Percentiles rank a stretch among this genome's conserved stretches.
Evolutionary conservation across 2,329 filamentous ascomycete species (phyloP).

Genomic region (Celoporthe dispersa): DNA sequence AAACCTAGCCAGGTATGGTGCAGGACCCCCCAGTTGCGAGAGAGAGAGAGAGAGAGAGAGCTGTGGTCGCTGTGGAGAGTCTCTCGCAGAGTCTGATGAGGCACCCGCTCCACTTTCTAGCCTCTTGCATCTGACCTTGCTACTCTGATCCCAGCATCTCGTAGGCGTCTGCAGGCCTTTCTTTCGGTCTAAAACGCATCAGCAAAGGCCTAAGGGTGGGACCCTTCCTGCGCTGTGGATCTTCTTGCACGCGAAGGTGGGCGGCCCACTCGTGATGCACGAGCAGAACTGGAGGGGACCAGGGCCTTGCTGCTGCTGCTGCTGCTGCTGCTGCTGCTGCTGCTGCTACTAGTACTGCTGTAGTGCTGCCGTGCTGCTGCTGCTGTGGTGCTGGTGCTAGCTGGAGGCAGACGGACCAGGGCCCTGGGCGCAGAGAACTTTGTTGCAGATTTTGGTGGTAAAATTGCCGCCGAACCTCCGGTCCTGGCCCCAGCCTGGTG

Average conservation of each 20-base stretch:
- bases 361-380: not conserved
- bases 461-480: conserved; percentile 17
- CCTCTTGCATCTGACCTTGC: conserved; percentile 26
- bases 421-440: not conserved
- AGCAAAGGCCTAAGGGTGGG: conserved; percentile 25
- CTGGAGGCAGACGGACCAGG: not conserved
- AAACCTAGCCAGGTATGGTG: conserved; percentile 15
- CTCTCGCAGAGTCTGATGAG: conserved; percentile 25
- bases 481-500: not conserved
- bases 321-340: not conserved
- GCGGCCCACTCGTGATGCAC: conserved; percentile 23
- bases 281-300: conserved; percentile 2
- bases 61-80: conserved; percentile 25
- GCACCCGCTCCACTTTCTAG: conserved; percentile 23
- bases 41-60: not conserved
- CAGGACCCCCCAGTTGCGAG: conserved; percentile 26
- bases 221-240: conserved; percentile 24
- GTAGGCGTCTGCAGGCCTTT: conserved; percentile 24
- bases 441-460: conserved; percentile 11
- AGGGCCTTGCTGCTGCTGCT: not conserved
- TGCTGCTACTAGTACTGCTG: not conserved
- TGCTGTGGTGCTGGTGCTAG: not conserved
- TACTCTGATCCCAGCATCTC: conserved; percentile 23
- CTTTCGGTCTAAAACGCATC: conserved; percentile 29
- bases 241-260: conserved; percentile 29